phyloP scores from a whole-genome alignment of 2,329 filamentous ascomycete genomes.

The Pseudogymnoascus sp. region DNA sequence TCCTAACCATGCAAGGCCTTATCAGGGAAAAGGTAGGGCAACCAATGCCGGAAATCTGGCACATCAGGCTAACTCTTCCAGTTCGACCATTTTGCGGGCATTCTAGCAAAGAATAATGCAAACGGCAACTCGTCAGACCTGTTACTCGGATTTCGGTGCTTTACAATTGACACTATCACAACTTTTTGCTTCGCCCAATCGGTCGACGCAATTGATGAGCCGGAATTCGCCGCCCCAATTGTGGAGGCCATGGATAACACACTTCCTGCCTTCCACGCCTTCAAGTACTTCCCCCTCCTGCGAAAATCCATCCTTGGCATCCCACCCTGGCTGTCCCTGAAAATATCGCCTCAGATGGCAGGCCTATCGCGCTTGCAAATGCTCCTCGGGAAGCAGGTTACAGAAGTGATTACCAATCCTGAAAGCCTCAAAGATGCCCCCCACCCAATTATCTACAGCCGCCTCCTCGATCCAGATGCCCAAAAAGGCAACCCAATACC shows the following conservation, averaged over 20 bases:
- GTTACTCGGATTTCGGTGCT: slow-evolving; percentile 26
- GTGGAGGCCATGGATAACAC: slow-evolving; percentile 32
- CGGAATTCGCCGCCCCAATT: slow-evolving; percentile 33
- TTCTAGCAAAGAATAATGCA: slow-evolving; percentile 22
- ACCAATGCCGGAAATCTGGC: not conserved
- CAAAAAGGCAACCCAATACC: slow-evolving; percentile 22
- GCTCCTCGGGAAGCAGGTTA: slow-evolving; percentile 21
- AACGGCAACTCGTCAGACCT: slow-evolving; percentile 20
- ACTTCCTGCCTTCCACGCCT: slow-evolving; percentile 27
- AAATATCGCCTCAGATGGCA: slow-evolving; percentile 17
- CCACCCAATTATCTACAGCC: slow-evolving; percentile 29
- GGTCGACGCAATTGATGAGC: slow-evolving; percentile 31
- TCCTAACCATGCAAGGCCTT: slow-evolving; percentile 29
- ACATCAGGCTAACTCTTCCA: slow-evolving; percentile 8
- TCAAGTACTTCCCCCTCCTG: slow-evolving; percentile 31
- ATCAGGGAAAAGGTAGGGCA: slow-evolving; percentile 26
- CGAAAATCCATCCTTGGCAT: slow-evolving; percentile 15
- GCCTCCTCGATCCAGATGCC: slow-evolving; percentile 25
- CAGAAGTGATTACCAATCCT: slow-evolving; percentile 21
- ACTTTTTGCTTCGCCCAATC: slow-evolving; percentile 34
- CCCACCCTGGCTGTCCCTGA: slow-evolving; percentile 16
- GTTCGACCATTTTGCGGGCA: slow-evolving; percentile 25
- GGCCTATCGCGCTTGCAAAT: slow-evolving; percentile 17
- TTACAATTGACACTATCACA: slow-evolving; percentile 31
- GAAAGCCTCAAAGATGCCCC: slow-evolving; percentile 21